A percentile compares a stretch with the other conserved stretches of the same genome.
Conservation (phyloP, 2,329 filamentous ascomycete genomes). For the Calonectria montana region DNA sequence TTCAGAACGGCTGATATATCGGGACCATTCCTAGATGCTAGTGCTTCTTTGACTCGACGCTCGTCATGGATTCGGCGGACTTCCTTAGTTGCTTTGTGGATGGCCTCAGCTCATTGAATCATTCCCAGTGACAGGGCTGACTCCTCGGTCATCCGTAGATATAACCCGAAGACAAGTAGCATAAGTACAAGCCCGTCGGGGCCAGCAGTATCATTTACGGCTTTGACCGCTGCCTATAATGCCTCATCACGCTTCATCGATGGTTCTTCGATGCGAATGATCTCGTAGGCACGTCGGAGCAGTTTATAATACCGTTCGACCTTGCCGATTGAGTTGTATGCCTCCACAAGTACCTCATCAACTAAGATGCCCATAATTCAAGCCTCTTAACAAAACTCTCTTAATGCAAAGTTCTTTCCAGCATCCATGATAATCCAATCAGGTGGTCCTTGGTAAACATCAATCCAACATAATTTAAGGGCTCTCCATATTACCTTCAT, state of each 20-base stretch:
- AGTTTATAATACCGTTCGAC: not conserved
- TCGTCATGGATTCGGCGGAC: not conserved
- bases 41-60: not conserved
- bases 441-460: too few species aligned
- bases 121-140: too few species aligned
- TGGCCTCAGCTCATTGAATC: not conserved
- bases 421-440: too few species aligned
- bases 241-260: not conserved
- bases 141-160: not conserved
- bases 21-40: not conserved
- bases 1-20: too few species aligned
- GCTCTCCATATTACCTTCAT: too few species aligned
- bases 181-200: not conserved
- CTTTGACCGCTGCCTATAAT: not conserved
- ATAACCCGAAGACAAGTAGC: not conserved
- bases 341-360: not conserved
- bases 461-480: too few species aligned
- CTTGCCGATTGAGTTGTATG: not conserved
- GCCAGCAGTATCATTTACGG: not conserved
- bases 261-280: not conserved
- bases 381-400: too few species aligned
- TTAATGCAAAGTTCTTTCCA: too few species aligned
- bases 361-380: too few species aligned
- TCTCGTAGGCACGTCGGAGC: not conserved
- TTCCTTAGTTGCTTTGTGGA: not conserved